Evolutionary conservation across 148 eudicot species (phyloP).

Genomic region (Nyssa sinensis): DNA sequence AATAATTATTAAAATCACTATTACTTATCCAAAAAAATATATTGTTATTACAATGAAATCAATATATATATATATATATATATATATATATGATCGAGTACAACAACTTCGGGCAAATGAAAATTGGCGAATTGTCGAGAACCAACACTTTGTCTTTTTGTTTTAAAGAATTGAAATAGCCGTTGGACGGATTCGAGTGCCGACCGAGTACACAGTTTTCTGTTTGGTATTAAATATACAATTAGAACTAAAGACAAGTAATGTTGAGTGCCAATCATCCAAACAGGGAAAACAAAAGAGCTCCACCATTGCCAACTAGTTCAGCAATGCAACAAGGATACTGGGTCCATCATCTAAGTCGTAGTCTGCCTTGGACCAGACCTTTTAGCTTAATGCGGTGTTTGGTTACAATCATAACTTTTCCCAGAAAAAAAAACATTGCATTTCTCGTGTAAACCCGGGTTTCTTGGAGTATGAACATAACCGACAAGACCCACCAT

Average conservation of each 20-base stretch:
- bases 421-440: too few relatives aligned
- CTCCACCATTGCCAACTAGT: background rate
- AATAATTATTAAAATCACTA: background rate
- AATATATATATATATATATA: too few relatives aligned
- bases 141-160: too few relatives aligned
- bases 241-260: too few relatives aligned
- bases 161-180: background rate
- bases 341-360: background rate
- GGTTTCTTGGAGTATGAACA: too few relatives aligned
- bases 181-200: background rate
- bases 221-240: too few relatives aligned
- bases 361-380: slow-evolving; percentile 4
- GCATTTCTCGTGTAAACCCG: too few relatives aligned
- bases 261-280: background rate
- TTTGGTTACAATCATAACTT: background rate
- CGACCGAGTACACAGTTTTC: background rate
- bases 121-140: too few relatives aligned
- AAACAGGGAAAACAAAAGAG: background rate
- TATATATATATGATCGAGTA: background rate
- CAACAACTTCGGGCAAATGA: background rate
- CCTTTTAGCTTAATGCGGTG: background rate
- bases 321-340: background rate
- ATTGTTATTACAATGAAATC: too few relatives aligned
- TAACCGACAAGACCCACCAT: background rate
- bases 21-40: too few relatives aligned